A percentile compares a stretch with the other conserved stretches of the same genome.
These are phyloP conservation scores for Amaranthus cruentus DNA, from an alignment of 148 eudicot genomes.

Conservation along the genomic window DNA sequence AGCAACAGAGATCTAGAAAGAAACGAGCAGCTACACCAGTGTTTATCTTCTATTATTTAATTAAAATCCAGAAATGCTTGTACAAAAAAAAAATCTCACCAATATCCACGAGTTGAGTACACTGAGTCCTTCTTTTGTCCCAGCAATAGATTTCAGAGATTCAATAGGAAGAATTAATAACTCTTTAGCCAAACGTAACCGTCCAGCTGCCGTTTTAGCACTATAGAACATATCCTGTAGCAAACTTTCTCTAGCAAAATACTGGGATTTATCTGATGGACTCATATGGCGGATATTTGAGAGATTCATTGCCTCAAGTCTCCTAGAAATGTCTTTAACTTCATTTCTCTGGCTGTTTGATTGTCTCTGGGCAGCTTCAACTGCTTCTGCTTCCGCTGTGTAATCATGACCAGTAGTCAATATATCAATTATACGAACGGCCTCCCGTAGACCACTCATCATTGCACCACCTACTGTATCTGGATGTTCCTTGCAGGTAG, in stretches of 20 bases:
- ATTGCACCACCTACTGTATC: constrained; percentile 99
- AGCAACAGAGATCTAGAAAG: neutral
- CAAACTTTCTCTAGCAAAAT: constrained; percentile 45
- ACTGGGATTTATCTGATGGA: constrained; percentile 39
- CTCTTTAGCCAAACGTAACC: constrained; percentile 85
- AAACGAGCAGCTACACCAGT: neutral
- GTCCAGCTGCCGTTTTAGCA: constrained; percentile 81
- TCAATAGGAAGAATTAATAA: constrained; percentile 72
- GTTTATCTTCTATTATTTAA: neutral
- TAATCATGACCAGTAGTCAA: constrained; percentile 70
- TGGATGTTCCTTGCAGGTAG: constrained; percentile 99
- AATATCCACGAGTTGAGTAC: constrained; percentile 89
- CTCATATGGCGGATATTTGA: constrained; percentile 46
- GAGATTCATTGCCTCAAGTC: constrained; percentile 71
- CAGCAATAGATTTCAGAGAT: constrained; percentile 84
- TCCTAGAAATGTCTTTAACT: constrained; percentile 69
- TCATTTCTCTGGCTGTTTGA: constrained; percentile 73
- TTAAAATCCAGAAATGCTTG: neutral
- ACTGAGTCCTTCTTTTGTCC: constrained; percentile 81
- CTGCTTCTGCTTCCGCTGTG: constrained; percentile 84
- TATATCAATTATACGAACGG: constrained; percentile 88
- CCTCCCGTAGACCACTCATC: constrained; percentile 99
- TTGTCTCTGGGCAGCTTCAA: constrained; percentile 73
- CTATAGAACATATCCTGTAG: constrained; percentile 67
- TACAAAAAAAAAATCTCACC: constrained; percentile 36